phyloP scores from a whole-genome alignment of 305 asterid species.

The Withania somnifera region DNA sequence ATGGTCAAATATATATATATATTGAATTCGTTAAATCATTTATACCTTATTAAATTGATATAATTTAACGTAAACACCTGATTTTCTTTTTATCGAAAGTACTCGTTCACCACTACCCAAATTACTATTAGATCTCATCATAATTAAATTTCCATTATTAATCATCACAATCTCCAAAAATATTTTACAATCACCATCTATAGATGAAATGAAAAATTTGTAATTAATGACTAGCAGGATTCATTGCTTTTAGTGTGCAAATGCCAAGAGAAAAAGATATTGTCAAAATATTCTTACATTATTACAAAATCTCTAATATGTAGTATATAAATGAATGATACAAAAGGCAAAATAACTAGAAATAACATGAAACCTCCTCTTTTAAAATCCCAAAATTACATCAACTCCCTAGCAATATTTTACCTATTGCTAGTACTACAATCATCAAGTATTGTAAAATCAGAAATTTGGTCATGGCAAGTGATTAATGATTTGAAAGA shows the following conservation, averaged over 20 bases:
- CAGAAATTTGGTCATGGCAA: constrained; percentile 4
- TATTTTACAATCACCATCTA: neutral
- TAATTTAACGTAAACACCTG: neutral
- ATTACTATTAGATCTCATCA: constrained; percentile 4
- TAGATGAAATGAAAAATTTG: neutral
- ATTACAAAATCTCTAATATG: neutral
- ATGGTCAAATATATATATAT: too few relatives aligned
- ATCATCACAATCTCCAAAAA: neutral
- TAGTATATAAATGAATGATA: neutral
- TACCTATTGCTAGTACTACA: neutral
- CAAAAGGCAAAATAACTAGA: neutral
- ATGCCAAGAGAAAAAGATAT: neutral
- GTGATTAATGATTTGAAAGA: neutral
- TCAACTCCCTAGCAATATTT: neutral
- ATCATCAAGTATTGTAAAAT: neutral
- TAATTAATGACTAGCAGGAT: neutral
- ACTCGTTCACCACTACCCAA: neutral
- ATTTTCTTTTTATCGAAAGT: too few relatives aligned
- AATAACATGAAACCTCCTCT: neutral
- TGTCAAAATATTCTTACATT: neutral
- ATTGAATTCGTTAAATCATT: too few relatives aligned
- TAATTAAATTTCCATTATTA: neutral
- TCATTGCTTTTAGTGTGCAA: neutral
- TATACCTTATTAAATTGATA: neutral
- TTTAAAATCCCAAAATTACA: neutral